Evolutionary conservation across 2,329 filamentous ascomycete genomes (phyloP).

Genomic region (Penicillium aurantiogriseum): DNA sequence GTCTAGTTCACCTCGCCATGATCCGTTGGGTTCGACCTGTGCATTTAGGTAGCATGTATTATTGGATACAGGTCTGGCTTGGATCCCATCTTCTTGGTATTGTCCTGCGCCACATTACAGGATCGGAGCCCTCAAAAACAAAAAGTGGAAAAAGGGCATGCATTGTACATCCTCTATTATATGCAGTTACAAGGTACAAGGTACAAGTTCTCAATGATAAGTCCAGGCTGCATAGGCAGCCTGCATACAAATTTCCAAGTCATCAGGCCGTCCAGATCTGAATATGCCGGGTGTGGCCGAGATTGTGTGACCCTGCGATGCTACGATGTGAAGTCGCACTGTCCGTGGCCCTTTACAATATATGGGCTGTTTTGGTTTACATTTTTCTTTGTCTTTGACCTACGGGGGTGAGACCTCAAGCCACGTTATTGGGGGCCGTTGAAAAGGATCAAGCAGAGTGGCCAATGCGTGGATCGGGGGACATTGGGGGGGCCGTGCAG

Average conservation of each 20-base stretch:
- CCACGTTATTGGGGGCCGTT: constrained; percentile 21
- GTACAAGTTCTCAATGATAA: not conserved
- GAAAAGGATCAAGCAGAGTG: constrained; percentile 4
- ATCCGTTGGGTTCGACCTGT: not conserved
- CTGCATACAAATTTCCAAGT: not conserved
- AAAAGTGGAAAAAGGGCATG: not conserved
- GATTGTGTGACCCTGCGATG: constrained; percentile 21
- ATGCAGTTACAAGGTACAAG: not conserved
- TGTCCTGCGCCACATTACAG: not conserved
- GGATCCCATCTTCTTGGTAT: not conserved
- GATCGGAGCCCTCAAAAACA: not conserved
- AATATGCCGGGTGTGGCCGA: constrained; percentile 16
- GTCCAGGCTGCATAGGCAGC: not conserved
- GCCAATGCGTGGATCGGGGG: not conserved
- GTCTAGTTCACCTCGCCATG: not conserved
- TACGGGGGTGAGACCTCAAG: not conserved
- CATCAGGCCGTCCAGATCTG: constrained; percentile 21
- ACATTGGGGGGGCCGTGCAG: not conserved
- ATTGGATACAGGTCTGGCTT: constrained; percentile 1
- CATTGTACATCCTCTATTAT: not conserved
- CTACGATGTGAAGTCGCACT: constrained; percentile 7
- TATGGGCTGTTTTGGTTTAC: not conserved
- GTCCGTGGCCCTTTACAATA: not conserved
- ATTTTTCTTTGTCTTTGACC: not conserved
- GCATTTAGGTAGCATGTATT: not conserved